Base-by-base conservation (phyloP, 768 basidiomycete species). In the Russula emetica region DNA sequence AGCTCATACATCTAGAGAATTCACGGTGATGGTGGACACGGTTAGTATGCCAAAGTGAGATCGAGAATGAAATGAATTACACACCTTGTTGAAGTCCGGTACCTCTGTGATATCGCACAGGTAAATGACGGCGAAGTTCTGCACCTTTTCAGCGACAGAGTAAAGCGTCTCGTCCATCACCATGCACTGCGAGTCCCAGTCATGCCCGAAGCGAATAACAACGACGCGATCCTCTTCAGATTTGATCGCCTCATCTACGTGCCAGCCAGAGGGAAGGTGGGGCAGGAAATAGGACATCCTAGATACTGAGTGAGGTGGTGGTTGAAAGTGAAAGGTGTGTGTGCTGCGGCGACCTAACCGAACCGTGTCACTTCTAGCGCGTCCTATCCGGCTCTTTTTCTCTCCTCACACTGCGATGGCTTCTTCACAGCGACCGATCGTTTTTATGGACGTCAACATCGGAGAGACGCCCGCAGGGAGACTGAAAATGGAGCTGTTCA, bases 81-180 rank as follows among this genome's bases (percentile, higher is more conserved):
- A 44, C 56, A 89, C 95, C 85, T 98, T 98, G 78, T 96, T 98
- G 78, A 98, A 98, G 74, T 98, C 97, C 2, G 97, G 96, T 0
- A 98, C 96, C 65, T 94, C 87, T 0, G 93, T 97, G 71, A 97
- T 98, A 74, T 99, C 96, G 24, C 87, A 85, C 14, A 97, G 79
- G 72, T 98, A 98, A 68, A 98, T 93, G 70, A 98, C 94, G 9
- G 95, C 94, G 75, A 96, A 98, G 78, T 99, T 98, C 79, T 98
- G 94, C 5, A 98, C 94, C 75, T 93, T 95, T 77, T 98, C 97
- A 0, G 90, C 89, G 49, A 97, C 89, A 1, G 84, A 80, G 74
- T 94, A 90, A 11, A 98, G 84, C 1, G 94, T 96, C 75, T 98
- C 96, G 78, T 98, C 97, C 94, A 98, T 97, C 20, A 87, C 90